phyloP scores from a whole-genome alignment of 2,329 filamentous ascomycete species.

The Fusarium oligoseptatum region DNA sequence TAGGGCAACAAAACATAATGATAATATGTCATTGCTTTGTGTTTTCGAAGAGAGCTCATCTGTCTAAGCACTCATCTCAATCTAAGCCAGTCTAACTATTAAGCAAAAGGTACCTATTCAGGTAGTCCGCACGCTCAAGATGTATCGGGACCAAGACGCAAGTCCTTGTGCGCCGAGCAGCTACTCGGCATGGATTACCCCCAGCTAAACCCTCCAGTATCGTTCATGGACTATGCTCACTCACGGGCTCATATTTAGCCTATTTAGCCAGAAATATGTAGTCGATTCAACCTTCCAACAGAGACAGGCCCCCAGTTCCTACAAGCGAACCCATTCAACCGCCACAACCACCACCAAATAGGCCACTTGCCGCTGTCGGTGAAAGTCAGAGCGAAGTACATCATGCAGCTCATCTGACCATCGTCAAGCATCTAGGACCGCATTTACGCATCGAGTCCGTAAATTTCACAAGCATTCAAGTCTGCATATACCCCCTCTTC shows the following conservation, averaged over 20 bases:
- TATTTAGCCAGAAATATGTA: not conserved
- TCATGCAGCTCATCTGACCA: not conserved
- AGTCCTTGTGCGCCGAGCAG: not conserved
- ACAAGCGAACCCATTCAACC: too few species aligned
- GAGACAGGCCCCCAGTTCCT: not conserved
- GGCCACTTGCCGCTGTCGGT: not conserved
- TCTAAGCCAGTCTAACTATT: too few species aligned
- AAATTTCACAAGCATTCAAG: not conserved
- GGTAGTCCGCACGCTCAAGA: not conserved
- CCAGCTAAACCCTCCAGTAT: not conserved
- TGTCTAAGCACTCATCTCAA: too few species aligned
- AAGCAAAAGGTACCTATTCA: too few species aligned
- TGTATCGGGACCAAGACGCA: not conserved
- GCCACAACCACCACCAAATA: not conserved
- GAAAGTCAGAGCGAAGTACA: not conserved
- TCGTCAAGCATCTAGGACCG: not conserved
- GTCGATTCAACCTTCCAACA: not conserved
- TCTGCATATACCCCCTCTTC: not conserved
- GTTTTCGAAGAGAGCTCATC: too few species aligned
- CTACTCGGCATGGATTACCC: not conserved
- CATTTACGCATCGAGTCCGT: not conserved
- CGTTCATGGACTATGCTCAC: not conserved
- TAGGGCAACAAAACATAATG: too few species aligned
- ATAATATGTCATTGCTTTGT: too few species aligned
- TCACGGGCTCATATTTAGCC: not conserved